A percentile compares a stretch with the other conserved stretches of the same genome.
phyloP scores from a whole-genome alignment of 129 eudicot species.

The Daucus carota region DH1_v3.0 NC_030388.2:24211001-24211500 shows the following conservation, averaged over 20 bases:
- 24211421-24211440: slow-evolving; percentile 64
- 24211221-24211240: slow-evolving; percentile 82
- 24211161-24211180: slow-evolving; percentile 10
- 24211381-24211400: slow-evolving; percentile 92
- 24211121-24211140: slow-evolving; percentile 3
- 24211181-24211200: slow-evolving; percentile 13
- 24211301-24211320: slow-evolving; percentile 4
- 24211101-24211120: slow-evolving; percentile 36
- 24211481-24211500: slow-evolving; percentile 3
- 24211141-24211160: background rate
- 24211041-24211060: slow-evolving; percentile 96
- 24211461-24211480: slow-evolving; percentile 19
- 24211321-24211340: slow-evolving; percentile 11
- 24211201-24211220: slow-evolving; percentile 48
- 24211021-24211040: background rate
- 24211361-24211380: slow-evolving; percentile 99
- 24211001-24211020: slow-evolving; percentile 3
- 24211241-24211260: slow-evolving; percentile 89
- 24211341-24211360: slow-evolving; percentile 43
- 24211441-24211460: background rate
- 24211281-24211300: slow-evolving; percentile 53
- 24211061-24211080: slow-evolving; percentile 96
- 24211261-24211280: slow-evolving; percentile 94
- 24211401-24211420: slow-evolving; percentile 89
- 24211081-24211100: slow-evolving; percentile 91